Base-by-base conservation (phyloP, 129 eudicot genomes). In the Saposhnikovia divaricata region DNA sequence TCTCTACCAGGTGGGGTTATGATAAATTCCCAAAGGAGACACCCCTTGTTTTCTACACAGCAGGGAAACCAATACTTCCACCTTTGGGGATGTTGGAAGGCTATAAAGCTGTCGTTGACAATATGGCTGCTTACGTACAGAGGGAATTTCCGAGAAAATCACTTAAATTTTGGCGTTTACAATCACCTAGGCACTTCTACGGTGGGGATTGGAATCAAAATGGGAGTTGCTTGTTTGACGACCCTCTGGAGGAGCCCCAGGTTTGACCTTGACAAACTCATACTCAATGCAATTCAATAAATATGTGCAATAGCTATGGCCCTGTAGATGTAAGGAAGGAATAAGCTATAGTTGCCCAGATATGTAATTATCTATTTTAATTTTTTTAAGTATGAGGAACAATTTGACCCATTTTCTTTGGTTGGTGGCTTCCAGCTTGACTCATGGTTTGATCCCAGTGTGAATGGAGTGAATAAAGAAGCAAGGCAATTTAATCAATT, bases 161-260 rank as follows among this genome's bases (percentile, higher is more conserved):
- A 57, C 82, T 92, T 21, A 92, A 95, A 81, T 90, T 95, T 81
- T 95, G 98, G 98, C 87, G 97, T 73, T 82, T 95, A 81, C 98
- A 95, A 68, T 95, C 97, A 44, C 98, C 97, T 23, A 86, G 97
- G 80, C 97, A 95, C 73, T 95, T 92, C 40, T 80, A 87, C 59
- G 96, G 97, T n/a, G 98, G 97, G 45, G 98, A 95, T 25, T 95
- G 98, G 98, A 95, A 95, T 82, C 97, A 92, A 84, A 95, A 95
- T 65, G 98, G 98, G 27, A 95, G 97, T 84, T 95, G 98, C 83
- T 80, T 87, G 87, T 92, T 92, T 57, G 61, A 83, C 38, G 84
- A 89, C n/a, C 98, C 97, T 43, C 96, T 95, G 38, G 79, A 89
- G 57, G 89, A 86, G 82, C 55, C 78, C 23, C 90, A 95, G 98